Conservation (phyloP, 257 asterid species). For the Jaltomata sinuosa region DNA sequence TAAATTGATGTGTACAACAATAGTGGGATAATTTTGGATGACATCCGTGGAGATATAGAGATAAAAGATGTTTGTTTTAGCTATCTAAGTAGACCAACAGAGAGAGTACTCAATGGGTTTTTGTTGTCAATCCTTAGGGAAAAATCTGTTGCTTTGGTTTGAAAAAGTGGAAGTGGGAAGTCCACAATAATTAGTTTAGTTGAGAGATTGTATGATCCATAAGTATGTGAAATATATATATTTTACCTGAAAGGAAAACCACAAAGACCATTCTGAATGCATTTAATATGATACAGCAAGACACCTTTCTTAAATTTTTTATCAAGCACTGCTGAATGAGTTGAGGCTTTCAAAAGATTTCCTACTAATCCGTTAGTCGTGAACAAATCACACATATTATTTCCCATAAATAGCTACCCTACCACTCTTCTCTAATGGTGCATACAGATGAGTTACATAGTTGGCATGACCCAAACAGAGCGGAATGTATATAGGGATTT, state of each 20-base stretch:
- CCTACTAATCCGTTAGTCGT: too few species aligned
- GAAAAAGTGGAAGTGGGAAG: conserved; percentile 79
- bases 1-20: conserved; percentile 46
- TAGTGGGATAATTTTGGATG: conserved; percentile 33
- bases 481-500: neutral
- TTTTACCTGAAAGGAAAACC: too few species aligned
- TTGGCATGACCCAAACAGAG: too few species aligned
- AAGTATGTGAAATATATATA: conserved; percentile 50
- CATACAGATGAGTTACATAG: too few species aligned
- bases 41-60: conserved; percentile 49
- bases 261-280: too few species aligned
- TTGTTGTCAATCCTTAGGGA: conserved; percentile 46
- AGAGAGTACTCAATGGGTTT: conserved; percentile 49
- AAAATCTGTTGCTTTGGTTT: conserved; percentile 54
- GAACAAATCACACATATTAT: too few species aligned
- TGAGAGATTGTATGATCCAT: conserved; percentile 71
- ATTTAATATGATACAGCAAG: too few species aligned
- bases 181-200: conserved; percentile 60
- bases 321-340: too few species aligned
- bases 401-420: too few species aligned
- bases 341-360: too few species aligned
- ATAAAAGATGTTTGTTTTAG: conserved; percentile 42
- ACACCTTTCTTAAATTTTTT: too few species aligned
- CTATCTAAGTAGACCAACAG: conserved; percentile 59
- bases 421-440: too few species aligned